Percentiles rank a stretch among this genome's conserved stretches.
phyloP scores from a whole-genome alignment of 2,329 filamentous ascomycete genomes.

The Hypoxylon sp. region DNA sequence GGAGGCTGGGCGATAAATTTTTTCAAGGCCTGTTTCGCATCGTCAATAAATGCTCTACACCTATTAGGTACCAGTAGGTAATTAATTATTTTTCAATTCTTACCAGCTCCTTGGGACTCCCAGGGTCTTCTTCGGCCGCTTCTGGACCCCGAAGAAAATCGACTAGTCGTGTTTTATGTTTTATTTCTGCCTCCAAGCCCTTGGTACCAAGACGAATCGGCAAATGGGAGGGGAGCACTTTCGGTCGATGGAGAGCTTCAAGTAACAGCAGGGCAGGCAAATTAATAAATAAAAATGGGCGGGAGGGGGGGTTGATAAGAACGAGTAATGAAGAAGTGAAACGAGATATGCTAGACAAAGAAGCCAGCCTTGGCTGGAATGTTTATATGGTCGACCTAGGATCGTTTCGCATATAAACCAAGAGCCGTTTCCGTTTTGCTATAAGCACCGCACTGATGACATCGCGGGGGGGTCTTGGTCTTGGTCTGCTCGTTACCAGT shows the following conservation, averaged over 20 bases:
- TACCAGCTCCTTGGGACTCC: constrained; percentile 37
- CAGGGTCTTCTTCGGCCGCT: constrained; percentile 21
- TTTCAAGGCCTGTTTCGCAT: constrained; percentile 12
- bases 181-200: constrained; percentile 12
- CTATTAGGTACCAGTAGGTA: no score
- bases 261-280: constrained; percentile 12
- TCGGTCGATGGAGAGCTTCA: constrained; percentile 19
- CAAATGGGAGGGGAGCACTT: background rate
- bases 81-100: constrained; percentile 38
- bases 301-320: constrained; percentile 7
- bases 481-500: constrained; percentile 37
- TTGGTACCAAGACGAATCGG: background rate
- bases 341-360: constrained; percentile 28
- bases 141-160: constrained; percentile 23
- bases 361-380: constrained; percentile 27
- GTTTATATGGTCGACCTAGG: constrained; percentile 30
- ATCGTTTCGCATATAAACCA: constrained; percentile 37
- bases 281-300: constrained; percentile 1
- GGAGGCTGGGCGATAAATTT: constrained; percentile 23
- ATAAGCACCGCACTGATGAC: constrained; percentile 35
- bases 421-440: constrained; percentile 34
- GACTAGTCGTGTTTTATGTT: constrained; percentile 7
- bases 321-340: constrained; percentile 15
- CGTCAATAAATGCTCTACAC: constrained; percentile 17
- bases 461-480: constrained; percentile 34